Evolutionary conservation across 176 grass and related monocot genomes (phyloP), one percentile per base, ranked within the genome.

Genomic region (Ampelocalamus luodianensis): DNA sequence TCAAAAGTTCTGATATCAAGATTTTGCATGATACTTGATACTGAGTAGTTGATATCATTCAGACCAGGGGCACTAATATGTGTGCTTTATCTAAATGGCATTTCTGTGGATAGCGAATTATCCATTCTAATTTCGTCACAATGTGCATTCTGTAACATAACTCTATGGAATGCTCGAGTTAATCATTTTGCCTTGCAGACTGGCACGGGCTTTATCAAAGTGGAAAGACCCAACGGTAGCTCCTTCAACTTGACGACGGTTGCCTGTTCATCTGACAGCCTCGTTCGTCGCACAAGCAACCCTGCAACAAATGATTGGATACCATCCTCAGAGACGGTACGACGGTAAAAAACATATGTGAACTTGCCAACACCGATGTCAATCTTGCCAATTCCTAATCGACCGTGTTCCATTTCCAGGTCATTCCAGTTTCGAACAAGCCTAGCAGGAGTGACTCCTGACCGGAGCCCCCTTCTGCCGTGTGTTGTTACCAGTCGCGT

Each of bases 281-380:
- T 68, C 48, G 79, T 66, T 32, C 56, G 68, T 39, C 88, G 84
- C 54, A 92, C 16, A 29, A 93, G 92, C 85, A 97, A 94, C 77
- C 94, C 94, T 60, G 92, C 94, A 17, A 94, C 90, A 63, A 97
- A 97, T 82, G 94, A 97, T 72, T 97, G 94, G 94, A 86, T 90
- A 65, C 94, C 92, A 82, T 92, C 94, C 62, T 24, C 87, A 71
- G 91, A 91, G 23, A 92, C 37, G 62, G 94, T 93, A 93, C 24
- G 83, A 49, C 2, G 42, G 54, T 37, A 23, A 56, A 66, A 38
- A 59, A 58, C 29, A 40, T 87, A 26, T 12, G 50, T 36, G 44
- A 59, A 20, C 27, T 42, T 27, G 8, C 10, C 22, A 67, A 18
- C 22, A 66, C 34, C 3, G 12, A 77, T 24, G 65, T 54, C 49